A percentile compares a stretch with the other conserved stretches of the same genome.
Conservation (phyloP, 73 alveolate species). For the Uronychia setigera region DNA sequence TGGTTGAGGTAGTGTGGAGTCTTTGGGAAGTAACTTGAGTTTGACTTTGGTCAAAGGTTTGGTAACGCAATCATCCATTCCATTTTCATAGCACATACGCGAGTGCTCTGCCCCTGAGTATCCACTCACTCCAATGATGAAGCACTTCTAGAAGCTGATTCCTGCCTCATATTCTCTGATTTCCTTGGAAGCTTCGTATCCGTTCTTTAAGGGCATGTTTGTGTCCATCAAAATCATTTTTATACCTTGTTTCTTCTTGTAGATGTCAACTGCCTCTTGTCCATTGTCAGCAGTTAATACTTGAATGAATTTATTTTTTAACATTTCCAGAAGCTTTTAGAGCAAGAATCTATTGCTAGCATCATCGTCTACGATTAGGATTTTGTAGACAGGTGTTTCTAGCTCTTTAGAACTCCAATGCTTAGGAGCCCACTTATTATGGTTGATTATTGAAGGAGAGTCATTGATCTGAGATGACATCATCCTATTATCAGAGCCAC, state of each 20-base stretch:
- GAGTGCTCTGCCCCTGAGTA: not conserved
- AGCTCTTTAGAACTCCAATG: not conserved
- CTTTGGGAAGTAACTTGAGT: too few species aligned
- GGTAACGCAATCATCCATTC: not conserved
- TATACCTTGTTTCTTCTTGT: conserved; percentile 18
- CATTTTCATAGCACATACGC: not conserved
- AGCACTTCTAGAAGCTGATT: not conserved
- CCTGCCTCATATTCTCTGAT: conserved; percentile 14
- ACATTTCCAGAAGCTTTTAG: not conserved
- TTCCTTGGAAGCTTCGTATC: conserved; percentile 39
- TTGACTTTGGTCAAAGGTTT: not conserved
- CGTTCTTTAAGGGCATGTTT: conserved; percentile 32
- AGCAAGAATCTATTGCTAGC: not conserved
- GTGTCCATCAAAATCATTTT: conserved; percentile 32
- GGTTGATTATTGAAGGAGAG: not conserved
- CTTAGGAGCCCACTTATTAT: not conserved
- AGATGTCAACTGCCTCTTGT: conserved; percentile 25
- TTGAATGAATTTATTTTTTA: not conserved
- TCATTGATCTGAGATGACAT: not conserved
- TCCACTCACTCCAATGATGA: not conserved
- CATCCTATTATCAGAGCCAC: not conserved
- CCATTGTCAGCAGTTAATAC: conserved; percentile 18
- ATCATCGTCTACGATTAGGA: not conserved
- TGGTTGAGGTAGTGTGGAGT: too few species aligned
- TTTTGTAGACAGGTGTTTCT: not conserved